Conservation (phyloP, 2,329 filamentous ascomycete species). For the Blastomyces percursus region DNA sequence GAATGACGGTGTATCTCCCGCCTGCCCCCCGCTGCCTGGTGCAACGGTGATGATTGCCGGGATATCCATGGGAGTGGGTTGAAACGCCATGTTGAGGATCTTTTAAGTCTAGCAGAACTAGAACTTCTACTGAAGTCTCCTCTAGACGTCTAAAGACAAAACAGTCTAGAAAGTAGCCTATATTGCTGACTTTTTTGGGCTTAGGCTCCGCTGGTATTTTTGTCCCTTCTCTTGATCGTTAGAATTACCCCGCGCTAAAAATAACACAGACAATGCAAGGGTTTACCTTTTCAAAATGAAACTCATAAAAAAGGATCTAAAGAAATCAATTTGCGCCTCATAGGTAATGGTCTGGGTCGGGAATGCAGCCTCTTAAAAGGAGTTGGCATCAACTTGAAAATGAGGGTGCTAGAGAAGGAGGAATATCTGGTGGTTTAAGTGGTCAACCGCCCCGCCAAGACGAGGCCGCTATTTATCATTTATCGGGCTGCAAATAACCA, state of each 20-base stretch:
- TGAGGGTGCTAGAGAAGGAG: not conserved
- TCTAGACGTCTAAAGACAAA: not conserved
- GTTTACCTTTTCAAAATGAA: not conserved
- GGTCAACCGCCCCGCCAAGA: not conserved
- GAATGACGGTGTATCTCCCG: slow-evolving; percentile 24
- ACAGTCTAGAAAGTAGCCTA: not conserved
- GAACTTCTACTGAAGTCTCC: slow-evolving; percentile 3
- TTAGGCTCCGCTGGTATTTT: not conserved
- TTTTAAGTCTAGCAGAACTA: slow-evolving; percentile 8
- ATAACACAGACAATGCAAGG: not conserved
- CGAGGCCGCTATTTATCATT: not conserved
- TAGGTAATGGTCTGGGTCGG: not conserved
- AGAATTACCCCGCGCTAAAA: not conserved
- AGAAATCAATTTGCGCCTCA: not conserved
- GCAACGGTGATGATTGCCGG: slow-evolving; percentile 31
- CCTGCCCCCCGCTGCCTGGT: slow-evolving; percentile 10
- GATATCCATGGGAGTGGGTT: slow-evolving; percentile 30
- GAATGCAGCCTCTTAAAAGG: not conserved
- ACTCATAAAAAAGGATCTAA: not conserved
- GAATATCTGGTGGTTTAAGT: not conserved
- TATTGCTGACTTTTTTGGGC: not conserved
- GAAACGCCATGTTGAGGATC: slow-evolving; percentile 23
- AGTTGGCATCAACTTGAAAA: not conserved
- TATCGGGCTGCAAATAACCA: too few relatives aligned
- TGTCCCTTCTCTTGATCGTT: not conserved